A percentile compares a stretch with the other conserved stretches of the same genome.
phyloP scores from a whole-genome alignment of 306 rosid genomes.

The Canavalia ensiformis region DNA sequence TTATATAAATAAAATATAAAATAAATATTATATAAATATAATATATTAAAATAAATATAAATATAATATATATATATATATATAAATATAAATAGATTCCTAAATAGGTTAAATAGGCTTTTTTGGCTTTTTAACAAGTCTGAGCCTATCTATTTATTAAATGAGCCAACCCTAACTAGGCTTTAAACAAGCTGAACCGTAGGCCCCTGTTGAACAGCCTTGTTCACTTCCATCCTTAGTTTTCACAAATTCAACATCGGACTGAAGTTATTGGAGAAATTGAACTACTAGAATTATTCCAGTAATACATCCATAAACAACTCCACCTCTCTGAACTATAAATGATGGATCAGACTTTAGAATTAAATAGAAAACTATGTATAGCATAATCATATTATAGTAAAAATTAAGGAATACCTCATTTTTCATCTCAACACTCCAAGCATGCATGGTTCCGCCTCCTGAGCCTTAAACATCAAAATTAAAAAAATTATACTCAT shows the following conservation, averaged over 20 bases:
- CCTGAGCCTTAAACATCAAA: conserved; percentile 74
- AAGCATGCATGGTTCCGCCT: conserved; percentile 90
- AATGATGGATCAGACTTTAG: not conserved
- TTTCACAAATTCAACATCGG: not conserved
- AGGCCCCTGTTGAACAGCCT: no score
- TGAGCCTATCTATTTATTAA: no score
- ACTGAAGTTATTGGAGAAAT: conserved; percentile 5
- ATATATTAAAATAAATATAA: no score
- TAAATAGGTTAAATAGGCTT: no score
- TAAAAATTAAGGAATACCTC: conserved; percentile 66
- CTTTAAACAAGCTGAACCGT: no score
- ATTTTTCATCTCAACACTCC: conserved; percentile 77
- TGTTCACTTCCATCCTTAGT: not conserved
- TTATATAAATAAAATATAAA: no score
- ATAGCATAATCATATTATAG: conserved; percentile 28
- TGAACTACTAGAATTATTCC: conserved; percentile 19
- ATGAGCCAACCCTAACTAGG: no score
- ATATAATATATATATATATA: no score
- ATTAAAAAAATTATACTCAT: not conserved
- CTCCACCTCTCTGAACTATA: not conserved
- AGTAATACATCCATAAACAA: conserved; percentile 8
- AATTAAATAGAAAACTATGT: not conserved
- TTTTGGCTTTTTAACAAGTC: no score
- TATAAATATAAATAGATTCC: no score
- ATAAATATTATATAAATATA: no score